These are phyloP conservation scores for Picea sitchensis DNA, from an alignment of 75 land plant genomes.

Conservation along the genomic window DNA sequence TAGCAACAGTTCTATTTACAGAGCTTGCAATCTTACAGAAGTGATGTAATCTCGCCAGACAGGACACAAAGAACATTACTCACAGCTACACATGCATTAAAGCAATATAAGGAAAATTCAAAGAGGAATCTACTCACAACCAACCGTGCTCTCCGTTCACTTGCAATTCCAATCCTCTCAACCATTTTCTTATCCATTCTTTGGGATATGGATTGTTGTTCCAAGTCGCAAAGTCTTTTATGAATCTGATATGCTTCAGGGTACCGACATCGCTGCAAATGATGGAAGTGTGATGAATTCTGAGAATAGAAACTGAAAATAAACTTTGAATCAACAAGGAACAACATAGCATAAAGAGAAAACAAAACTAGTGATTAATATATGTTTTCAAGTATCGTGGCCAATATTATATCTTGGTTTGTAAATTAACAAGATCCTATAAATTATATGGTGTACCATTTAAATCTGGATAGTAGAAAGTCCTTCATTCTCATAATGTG, in stretches of 20 bases:
- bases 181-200: conserved; percentile 31
- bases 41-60: not conserved
- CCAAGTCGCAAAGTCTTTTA: conserved; percentile 42
- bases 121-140: conserved; percentile 49
- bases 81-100: not conserved
- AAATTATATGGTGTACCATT: not conserved
- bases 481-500: too few species aligned
- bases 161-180: conserved; percentile 34
- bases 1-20: not conserved
- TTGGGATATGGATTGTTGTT: conserved; percentile 45
- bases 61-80: not conserved
- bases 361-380: not conserved
- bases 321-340: not conserved
- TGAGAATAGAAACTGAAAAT: not conserved
- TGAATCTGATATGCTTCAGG: conserved; percentile 69
- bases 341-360: not conserved
- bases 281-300: not conserved
- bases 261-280: conserved; percentile 73
- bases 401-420: not conserved
- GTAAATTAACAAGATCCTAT: not conserved
- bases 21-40: not conserved
- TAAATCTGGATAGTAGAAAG: too few species aligned
- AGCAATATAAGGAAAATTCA: not conserved
- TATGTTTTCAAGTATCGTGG: not conserved
- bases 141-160: conserved; percentile 59